Base-by-base conservation (phyloP, 805 yeast genomes). In the Kodamaea kaohsiungensis region DNA sequence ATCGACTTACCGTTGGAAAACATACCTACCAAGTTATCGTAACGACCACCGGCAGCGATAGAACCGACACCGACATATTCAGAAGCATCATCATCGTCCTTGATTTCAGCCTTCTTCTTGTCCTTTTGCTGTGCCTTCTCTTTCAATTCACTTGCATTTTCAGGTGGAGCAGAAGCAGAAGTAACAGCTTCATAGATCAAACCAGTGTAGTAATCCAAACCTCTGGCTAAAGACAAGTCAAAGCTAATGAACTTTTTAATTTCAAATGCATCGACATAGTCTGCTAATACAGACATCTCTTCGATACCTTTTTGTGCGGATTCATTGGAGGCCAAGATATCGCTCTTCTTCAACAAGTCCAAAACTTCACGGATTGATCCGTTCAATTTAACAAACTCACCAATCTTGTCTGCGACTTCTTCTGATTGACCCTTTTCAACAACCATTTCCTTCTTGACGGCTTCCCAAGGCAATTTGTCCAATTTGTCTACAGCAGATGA, bases 21-120 rank as follows among this genome's bases (percentile, higher is more conserved):
- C 99, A 95, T 95, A 62, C 97, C 97, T 39, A 95, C 98, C 56
- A 95, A 82, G 65, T 88, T 88, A 72, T 95, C 99, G 72, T 95
- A 95, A 72, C 99, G 89, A 60, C 99, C 99, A 75, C 99, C 99
- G 49, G 97, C 99, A 50, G 97, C 97, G 65, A 95, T 91, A 5
- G 99, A 95, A 37, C 99, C 99, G 43, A 93, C 97, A 63, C 99
- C 99, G 52, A 95, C 98, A 63, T 89, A 91, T 59, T 90, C 98
- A 51, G 96, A 89, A 54, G 97, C 97, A 71, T 95, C 98, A 61
- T 91, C 97, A 51, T 83, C 93, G 15, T 81, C 89, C 42, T 65
- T 71, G 40, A 65, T 70, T 55, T 62, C 56, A 48, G 68, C 71
- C 49, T 66, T 70, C 61, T 75, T 71, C 51, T 64, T 64, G 37